These are phyloP conservation scores for Pavlovales sp. DNA, from an alignment of 208 protist genomes.

Conservation along the genomic window DNA sequence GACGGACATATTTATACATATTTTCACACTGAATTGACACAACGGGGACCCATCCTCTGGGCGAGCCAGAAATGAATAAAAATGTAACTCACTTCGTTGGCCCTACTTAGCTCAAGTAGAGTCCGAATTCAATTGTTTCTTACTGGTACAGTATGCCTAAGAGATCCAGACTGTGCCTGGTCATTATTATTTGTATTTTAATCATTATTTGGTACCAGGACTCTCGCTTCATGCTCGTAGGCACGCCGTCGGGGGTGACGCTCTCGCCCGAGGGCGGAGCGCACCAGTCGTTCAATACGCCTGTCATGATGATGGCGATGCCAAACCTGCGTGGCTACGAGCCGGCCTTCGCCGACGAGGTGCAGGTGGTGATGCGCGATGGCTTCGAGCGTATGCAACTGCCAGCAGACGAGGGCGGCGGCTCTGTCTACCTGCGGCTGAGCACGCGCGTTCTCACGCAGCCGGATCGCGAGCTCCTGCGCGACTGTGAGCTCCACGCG, in stretches of 20 bases:
- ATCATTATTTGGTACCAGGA: not conserved
- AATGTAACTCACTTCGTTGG: too few species aligned
- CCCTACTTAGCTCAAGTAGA: too few species aligned
- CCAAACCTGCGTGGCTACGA: not conserved
- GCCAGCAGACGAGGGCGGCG: not conserved
- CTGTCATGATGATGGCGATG: not conserved
- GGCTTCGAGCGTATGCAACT: not conserved
- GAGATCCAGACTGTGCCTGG: too few species aligned
- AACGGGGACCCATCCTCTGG: too few species aligned
- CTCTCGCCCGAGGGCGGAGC: constrained; percentile 6
- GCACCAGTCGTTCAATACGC: not conserved
- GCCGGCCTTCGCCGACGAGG: not conserved
- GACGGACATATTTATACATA: too few species aligned
- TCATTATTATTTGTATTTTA: too few species aligned
- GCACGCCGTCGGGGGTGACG: not conserved
- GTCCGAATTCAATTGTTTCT: too few species aligned
- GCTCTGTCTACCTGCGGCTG: not conserved
- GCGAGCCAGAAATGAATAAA: too few species aligned
- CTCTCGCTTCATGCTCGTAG: not conserved
- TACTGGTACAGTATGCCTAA: too few species aligned
- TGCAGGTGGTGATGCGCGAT: not conserved
- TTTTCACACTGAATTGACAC: too few species aligned
- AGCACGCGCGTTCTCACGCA: not conserved
- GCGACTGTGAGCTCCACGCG: not conserved
- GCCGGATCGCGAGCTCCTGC: not conserved